Conservation (phyloP, 176 grass and related monocot species). For the Carex pumila region DNA sequence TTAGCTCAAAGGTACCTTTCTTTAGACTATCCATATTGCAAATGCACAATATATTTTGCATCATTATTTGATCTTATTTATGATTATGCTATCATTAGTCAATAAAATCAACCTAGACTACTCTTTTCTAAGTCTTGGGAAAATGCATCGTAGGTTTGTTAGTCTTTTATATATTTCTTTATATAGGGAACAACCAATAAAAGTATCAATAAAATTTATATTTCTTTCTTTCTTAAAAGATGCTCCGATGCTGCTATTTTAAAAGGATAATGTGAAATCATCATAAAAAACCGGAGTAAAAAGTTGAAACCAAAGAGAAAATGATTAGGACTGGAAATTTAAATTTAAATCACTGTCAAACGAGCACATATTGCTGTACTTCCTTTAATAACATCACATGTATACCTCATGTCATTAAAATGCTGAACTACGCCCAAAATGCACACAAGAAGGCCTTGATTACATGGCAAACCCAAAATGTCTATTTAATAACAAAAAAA, state of each 20-base stretch:
- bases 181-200: not conserved
- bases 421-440: not conserved
- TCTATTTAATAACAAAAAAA: not conserved
- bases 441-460: not conserved
- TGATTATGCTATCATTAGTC: not conserved
- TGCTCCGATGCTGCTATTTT: not conserved
- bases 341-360: conserved; percentile 4
- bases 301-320: not conserved
- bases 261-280: not conserved
- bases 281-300: not conserved
- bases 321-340: not conserved
- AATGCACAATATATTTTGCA: not conserved
- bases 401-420: not conserved
- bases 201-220: not conserved
- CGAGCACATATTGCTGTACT: not conserved
- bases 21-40: not conserved
- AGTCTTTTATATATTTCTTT: not conserved
- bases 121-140: not conserved
- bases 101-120: not conserved
- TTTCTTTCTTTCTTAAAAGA: not conserved
- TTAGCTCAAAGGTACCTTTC: not conserved
- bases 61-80: not conserved
- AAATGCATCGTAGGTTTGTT: not conserved
- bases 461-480: not conserved
- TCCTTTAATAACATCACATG: conserved; percentile 9